phyloP scores from a whole-genome alignment of 2,329 filamentous ascomycete genomes.

The Epichloe sibirici region DNA sequence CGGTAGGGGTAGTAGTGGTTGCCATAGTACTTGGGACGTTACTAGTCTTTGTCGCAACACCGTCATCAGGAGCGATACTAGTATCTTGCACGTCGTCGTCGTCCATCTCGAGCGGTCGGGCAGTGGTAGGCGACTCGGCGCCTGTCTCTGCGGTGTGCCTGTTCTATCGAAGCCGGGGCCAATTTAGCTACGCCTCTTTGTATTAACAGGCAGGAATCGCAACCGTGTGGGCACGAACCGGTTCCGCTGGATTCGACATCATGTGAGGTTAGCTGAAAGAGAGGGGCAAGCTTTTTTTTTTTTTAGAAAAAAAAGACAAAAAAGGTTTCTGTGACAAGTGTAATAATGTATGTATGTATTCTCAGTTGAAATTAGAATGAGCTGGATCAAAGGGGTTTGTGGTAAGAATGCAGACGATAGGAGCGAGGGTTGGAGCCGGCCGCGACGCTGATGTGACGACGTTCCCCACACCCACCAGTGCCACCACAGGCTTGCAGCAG shows the following conservation, averaged over 20 bases:
- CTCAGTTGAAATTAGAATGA: background rate
- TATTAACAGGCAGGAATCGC: background rate
- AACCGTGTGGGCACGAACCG: conserved; percentile 25
- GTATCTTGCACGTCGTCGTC: conserved; percentile 58
- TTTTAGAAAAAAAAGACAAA: too few relatives aligned
- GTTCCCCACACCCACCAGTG: conserved; percentile 19
- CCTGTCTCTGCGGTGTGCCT: conserved; percentile 30
- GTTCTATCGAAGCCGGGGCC: conserved; percentile 20
- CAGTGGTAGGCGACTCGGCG: conserved; percentile 55
- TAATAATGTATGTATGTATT: background rate
- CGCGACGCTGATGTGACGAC: conserved; percentile 25
- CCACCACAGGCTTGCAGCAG: too few relatives aligned
- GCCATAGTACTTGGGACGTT: conserved; percentile 2
- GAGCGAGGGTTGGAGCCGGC: conserved; percentile 5
- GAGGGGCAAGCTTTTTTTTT: background rate
- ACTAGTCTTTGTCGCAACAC: conserved; percentile 11
- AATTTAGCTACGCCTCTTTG: conserved; percentile 13
- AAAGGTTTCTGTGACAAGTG: background rate
- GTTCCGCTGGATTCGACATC: conserved; percentile 32
- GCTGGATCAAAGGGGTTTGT: background rate
- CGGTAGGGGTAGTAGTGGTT: conserved; percentile 15
- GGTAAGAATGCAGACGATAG: background rate
- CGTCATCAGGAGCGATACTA: conserved; percentile 34
- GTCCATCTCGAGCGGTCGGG: conserved; percentile 52
- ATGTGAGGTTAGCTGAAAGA: conserved; percentile 5